Conservation (phyloP, 1,284 basidiomycete species). For the Pulveroboletus sp. region DNA sequence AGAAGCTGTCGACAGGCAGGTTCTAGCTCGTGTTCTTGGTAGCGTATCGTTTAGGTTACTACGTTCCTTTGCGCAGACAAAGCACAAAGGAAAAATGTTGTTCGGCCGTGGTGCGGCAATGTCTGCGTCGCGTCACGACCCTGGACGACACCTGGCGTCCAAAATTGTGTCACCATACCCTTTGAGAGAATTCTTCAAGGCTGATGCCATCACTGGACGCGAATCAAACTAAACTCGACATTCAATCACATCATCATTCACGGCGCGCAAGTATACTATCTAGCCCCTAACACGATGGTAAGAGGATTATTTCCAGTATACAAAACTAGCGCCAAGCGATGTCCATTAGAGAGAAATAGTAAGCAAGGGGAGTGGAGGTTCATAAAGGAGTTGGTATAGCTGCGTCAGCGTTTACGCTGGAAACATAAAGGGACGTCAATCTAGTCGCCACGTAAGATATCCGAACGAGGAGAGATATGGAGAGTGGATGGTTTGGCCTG, state of each 20-base stretch:
- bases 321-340: constrained; percentile 9
- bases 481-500: not conserved
- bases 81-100: not conserved
- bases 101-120: too few relatives aligned
- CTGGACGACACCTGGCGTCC: too few relatives aligned
- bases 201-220: not conserved
- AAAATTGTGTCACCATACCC: too few relatives aligned
- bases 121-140: too few relatives aligned
- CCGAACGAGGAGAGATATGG: not conserved
- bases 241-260: constrained; percentile 8
- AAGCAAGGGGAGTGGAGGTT: not conserved
- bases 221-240: not conserved
- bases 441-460: not conserved
- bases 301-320: constrained; percentile 5
- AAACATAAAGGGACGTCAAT: constrained; percentile 5
- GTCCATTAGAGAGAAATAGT: constrained; percentile 8
- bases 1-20: not conserved
- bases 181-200: not conserved
- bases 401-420: constrained; percentile 3
- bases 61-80: not conserved
- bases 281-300: not conserved
- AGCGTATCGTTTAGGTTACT: too few relatives aligned
- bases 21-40: not conserved
- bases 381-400: not conserved
- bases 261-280: constrained; percentile 7